These are phyloP conservation scores for Solanum etuberosum DNA, from an alignment of 257 asterid genomes.

Conservation along the genomic window DNA sequence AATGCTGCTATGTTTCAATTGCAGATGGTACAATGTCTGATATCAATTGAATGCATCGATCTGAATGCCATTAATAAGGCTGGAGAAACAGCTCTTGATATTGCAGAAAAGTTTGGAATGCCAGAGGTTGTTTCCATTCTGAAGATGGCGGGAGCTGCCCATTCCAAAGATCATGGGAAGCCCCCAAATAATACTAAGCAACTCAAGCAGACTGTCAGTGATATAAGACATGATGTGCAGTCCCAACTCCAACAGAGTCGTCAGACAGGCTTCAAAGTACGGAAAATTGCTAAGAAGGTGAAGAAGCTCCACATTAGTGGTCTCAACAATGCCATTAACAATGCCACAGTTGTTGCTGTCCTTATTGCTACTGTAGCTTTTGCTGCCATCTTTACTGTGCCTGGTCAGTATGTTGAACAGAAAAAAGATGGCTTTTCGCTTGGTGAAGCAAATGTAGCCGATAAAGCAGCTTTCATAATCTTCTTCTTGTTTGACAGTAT, in stretches of 20 bases:
- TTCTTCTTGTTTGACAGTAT: constrained; percentile 77
- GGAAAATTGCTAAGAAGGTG: constrained; percentile 87
- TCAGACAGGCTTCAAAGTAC: constrained; percentile 78
- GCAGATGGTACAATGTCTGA: constrained; percentile 70
- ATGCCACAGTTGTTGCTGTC: constrained; percentile 86
- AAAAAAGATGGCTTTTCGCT: constrained; percentile 25
- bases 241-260: constrained; percentile 92
- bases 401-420: constrained; percentile 73
- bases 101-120: constrained; percentile 53
- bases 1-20: constrained; percentile 5
- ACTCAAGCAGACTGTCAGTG: constrained; percentile 91
- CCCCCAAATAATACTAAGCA: constrained; percentile 79
- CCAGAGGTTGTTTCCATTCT: constrained; percentile 52
- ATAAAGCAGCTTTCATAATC: constrained; percentile 59
- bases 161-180: constrained; percentile 74
- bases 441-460: constrained; percentile 76
- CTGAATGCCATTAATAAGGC: constrained; percentile 49
- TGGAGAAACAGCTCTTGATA: constrained; percentile 85
- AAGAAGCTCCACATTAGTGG: constrained; percentile 93
- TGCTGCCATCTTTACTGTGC: constrained; percentile 87
- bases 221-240: constrained; percentile 80
- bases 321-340: constrained; percentile 86
- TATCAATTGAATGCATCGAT: constrained; percentile 51
- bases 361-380: constrained; percentile 94
- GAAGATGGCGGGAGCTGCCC: constrained; percentile 57